Evolutionary conservation across 2,329 filamentous ascomycete species (phyloP), one percentile per base, ranked within the genome.

Genomic region (Alternaria gaisen): DNA sequence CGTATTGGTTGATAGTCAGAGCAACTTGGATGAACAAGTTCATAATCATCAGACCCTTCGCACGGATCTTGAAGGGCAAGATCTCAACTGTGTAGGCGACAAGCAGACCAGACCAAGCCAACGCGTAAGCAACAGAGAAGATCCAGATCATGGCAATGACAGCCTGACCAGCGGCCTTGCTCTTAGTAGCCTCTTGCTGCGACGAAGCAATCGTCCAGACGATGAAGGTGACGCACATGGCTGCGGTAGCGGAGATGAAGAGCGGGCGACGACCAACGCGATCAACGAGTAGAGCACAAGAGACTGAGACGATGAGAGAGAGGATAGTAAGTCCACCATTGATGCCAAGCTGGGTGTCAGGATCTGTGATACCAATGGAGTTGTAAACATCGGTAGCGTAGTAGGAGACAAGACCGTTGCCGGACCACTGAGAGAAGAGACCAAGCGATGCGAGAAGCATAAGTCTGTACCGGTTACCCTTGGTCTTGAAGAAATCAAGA

Each of bases 361-460:
- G 81, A 46, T 83, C 79, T 1, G 69, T 85, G 70, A 90, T 89
- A 44, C 88, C 88, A 51, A 87, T 87, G 50, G 84, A 84, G 41
- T 83, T 79, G 77, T 89, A 89, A 65, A 91, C 83, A 58, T 84
- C 81, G 60, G 87, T 85, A 70, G 88, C 87, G 74, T 90, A 90
- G 78, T 90, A 90, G 64, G 84, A 87, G 71, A 91, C 87, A 2
- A 91, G 79, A 18, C 86, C 88, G 71, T 90, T 91, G 44, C 89
- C 88, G 53, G 85, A 87, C 79, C 89, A 90, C 76, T 91, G 88
- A 2, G 87, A 89, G 71, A 90, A 89, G 67, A 90, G 78, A 70
- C 87, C 88, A 18, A 91, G 82, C 0, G 86, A 89, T 42, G 89
- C 75, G 42, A 90, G 81, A 56, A 91, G 85, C 48, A 85, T 81